phyloP scores from a whole-genome alignment of 768 basidiomycete species.

The Amanita jacksonii region DNA sequence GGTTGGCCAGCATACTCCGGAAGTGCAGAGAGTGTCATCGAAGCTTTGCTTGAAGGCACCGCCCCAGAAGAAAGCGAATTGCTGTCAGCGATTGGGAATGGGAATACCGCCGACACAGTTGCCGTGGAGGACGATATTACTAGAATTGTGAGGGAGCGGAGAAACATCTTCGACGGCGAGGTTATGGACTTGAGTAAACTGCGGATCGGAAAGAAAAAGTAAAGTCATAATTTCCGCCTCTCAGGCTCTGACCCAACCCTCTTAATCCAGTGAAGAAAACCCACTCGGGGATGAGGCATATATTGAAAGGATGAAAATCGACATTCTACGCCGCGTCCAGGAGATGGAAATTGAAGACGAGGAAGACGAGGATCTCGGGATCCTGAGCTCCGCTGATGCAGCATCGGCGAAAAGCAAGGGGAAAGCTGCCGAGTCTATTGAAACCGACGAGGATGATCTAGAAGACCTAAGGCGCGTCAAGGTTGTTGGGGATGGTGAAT shows the following conservation, averaged over 20 bases:
- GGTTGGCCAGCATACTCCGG: constrained; percentile 38
- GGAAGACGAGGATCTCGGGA: constrained; percentile 27
- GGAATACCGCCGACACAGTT: not conserved
- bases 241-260: not conserved
- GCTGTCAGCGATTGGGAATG: not conserved
- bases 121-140: constrained; percentile 11
- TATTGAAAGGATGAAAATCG: constrained; percentile 71
- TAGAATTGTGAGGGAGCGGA: constrained; percentile 32
- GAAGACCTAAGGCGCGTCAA: constrained; percentile 32
- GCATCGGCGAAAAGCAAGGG: constrained; percentile 17
- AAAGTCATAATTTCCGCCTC: constrained; percentile 26
- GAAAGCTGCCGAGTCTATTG: constrained; percentile 18
- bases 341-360: constrained; percentile 56
- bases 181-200: constrained; percentile 53
- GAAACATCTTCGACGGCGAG: constrained; percentile 72
- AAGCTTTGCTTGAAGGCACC: constrained; percentile 67
- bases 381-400: not conserved
- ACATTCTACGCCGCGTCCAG: constrained; percentile 72
- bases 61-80: constrained; percentile 34
- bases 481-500: constrained; percentile 53
- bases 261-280: constrained; percentile 32
- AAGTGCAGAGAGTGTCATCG: constrained; percentile 53
- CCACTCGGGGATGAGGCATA: constrained; percentile 44
- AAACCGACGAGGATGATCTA: constrained; percentile 46
- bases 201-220: constrained; percentile 51